phyloP scores from a whole-genome alignment of 345 rosid genomes.

The Arabis alpina region DNA sequence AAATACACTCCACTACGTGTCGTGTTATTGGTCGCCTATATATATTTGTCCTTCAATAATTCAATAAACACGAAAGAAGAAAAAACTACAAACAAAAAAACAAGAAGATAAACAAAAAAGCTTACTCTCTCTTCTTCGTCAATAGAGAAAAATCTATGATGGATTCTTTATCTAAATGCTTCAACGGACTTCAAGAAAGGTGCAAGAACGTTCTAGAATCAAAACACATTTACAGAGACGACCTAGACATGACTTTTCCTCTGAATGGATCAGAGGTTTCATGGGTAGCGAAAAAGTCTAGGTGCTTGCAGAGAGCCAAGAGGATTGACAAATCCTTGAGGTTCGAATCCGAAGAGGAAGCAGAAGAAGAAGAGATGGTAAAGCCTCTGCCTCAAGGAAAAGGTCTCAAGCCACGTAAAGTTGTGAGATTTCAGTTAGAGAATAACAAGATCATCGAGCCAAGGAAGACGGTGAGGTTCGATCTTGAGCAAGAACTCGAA shows the following conservation, averaged over 20 bases:
- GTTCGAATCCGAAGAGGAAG: conserved; percentile 45
- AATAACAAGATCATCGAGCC: conserved; percentile 36
- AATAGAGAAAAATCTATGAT: conserved; percentile 12
- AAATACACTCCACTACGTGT: conserved; percentile 35
- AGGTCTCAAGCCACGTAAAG: conserved; percentile 35
- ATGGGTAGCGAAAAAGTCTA: conserved; percentile 30
- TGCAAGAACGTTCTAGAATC: conserved; percentile 24
- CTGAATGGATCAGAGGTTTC: conserved; percentile 30
- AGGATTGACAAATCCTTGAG: conserved; percentile 36
- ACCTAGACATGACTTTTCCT: conserved; percentile 34
- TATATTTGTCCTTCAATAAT: conserved; percentile 12
- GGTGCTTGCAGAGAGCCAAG: conserved; percentile 38
- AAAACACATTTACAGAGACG: conserved; percentile 35
- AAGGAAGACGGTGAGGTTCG: conserved; percentile 24
- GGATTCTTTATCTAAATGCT: conserved; percentile 41
- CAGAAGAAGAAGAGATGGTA: conserved; percentile 31
- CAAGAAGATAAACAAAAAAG: conserved; percentile 14
- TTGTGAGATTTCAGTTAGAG: conserved; percentile 44
- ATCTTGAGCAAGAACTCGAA: conserved; percentile 13
- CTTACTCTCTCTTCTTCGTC: not conserved
- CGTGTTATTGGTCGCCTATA: conserved; percentile 34
- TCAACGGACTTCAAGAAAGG: conserved; percentile 40
- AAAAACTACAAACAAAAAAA: not conserved
- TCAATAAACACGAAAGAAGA: not conserved
- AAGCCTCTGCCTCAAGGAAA: conserved; percentile 33